Percentiles rank a stretch among this genome's conserved stretches.
Evolutionary conservation across 352 stramenopile genomes (phyloP).

Genomic region (Globisporangium mamillatum): DNA sequence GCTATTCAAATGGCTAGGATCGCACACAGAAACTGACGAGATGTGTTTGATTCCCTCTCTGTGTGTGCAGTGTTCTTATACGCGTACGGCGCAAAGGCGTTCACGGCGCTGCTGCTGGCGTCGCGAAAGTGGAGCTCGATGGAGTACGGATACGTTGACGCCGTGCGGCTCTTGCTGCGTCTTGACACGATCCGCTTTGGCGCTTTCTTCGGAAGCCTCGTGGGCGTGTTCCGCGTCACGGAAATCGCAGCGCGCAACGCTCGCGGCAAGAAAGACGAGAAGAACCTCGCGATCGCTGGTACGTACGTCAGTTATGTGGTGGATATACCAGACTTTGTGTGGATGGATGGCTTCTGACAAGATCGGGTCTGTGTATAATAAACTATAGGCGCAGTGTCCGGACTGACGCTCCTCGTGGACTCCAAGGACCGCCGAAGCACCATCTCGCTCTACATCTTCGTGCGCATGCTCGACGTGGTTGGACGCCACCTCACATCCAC

Average conservation of each 20-base stretch:
- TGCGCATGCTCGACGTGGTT: constrained; percentile 82
- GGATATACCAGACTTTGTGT: too few relatives aligned
- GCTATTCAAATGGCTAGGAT: background rate
- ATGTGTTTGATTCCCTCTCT: background rate
- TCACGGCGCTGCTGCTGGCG: constrained; percentile 73
- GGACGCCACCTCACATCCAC: constrained; percentile 63
- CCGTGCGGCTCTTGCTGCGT: constrained; percentile 59
- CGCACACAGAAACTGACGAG: background rate
- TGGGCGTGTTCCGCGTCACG: constrained; percentile 65
- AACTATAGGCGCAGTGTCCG: constrained; percentile 42
- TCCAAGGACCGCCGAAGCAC: constrained; percentile 56
- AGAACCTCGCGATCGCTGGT: constrained; percentile 63
- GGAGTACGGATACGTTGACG: constrained; percentile 77
- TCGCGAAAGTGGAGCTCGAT: constrained; percentile 76
- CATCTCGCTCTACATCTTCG: constrained; percentile 85
- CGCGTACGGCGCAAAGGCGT: constrained; percentile 80
- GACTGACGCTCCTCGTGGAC: constrained; percentile 70
- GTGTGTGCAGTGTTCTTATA: constrained; percentile 47
- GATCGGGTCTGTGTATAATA: background rate
- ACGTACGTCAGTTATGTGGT: background rate
- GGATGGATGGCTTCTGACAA: background rate
- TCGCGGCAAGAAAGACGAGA: constrained; percentile 43
- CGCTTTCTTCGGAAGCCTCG: constrained; percentile 71
- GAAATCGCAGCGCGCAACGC: constrained; percentile 49
- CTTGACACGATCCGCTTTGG: constrained; percentile 77